Base-by-base conservation (phyloP, 1,284 basidiomycete genomes). In the Austropuccinia psidii region DNA sequence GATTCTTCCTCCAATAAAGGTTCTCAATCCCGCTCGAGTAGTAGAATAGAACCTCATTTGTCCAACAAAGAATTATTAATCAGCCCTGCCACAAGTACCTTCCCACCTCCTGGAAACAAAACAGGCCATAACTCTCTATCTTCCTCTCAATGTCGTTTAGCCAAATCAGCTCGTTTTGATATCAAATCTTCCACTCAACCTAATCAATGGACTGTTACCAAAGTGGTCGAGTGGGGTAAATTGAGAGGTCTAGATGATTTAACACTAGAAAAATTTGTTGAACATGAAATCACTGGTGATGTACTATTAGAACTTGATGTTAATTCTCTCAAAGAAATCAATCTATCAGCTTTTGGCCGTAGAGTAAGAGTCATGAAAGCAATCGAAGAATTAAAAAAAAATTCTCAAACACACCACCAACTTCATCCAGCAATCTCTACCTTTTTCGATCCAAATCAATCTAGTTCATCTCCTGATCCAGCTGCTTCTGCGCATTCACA, bases 241-340 rank as follows among this genome's bases (percentile, higher is more conserved):
- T 83, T 82, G 61, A 92, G 90, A 82, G 90, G 90, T 4, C 96
- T 98, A 77, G 93, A 95, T 77, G 85, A 89, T 68, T 84, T 85
- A 55, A 88, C 93, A 1, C 88, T 89, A 76, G 85, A 87, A 76
- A 95, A 92, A 81, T 97, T 98, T 78, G 86, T 79, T 90, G 93
- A 96, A 82, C 94, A 99, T 86, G 95, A 99, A 81, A 98, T 99
- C 75, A 91, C 93, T 0, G 95, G 96, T 17, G 96, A 98, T 78
- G 90, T 98, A 27, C 85, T 98, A 4, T 86, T 98, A 72, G 94
- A 97, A 77, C 89, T 98, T 76, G 93, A 98, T 77, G 87, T 89
- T 62, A 90, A 89, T 78, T 85, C 96, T 21, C 87, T 98, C 78
- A 98, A 98, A 83, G 96, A 98, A 83, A 90, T 98, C 75, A 95